These are phyloP conservation scores for Lichtheimia ramosa DNA, from an alignment of 371 early-diverging fungal genomes.

Conservation along the genomic window DNA sequence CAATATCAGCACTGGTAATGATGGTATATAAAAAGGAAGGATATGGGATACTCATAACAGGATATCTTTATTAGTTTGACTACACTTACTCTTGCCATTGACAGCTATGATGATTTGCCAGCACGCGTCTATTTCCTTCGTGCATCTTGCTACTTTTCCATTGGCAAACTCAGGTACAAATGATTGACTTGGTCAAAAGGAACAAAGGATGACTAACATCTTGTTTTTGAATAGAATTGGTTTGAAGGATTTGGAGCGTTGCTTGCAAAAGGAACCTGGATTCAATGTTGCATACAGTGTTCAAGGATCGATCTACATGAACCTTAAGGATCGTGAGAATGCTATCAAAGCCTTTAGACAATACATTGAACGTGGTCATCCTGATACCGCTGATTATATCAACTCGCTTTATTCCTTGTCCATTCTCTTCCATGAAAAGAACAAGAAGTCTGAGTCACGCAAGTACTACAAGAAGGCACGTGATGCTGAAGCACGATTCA, in stretches of 20 bases:
- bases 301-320: constrained; percentile 57
- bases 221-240: constrained; percentile 28
- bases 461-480: constrained; percentile 56
- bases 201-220: not conserved
- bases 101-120: constrained; percentile 57
- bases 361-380: constrained; percentile 55
- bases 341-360: constrained; percentile 57
- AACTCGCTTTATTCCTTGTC: constrained; percentile 62
- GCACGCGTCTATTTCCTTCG: constrained; percentile 63
- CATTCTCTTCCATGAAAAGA: constrained; percentile 47
- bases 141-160: constrained; percentile 60
- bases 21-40: too few relatives aligned
- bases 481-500: constrained; percentile 57
- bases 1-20: constrained; percentile 64
- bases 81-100: constrained; percentile 61
- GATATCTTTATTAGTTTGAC: constrained; percentile 40
- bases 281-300: constrained; percentile 59
- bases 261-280: constrained; percentile 49
- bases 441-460: constrained; percentile 52
- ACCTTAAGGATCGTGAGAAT: constrained; percentile 53
- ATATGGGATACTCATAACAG: not conserved
- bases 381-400: constrained; percentile 58
- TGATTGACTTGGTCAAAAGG: not conserved
- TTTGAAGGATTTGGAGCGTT: constrained; percentile 61
- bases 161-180: constrained; percentile 50